Evolutionary conservation across 2,329 filamentous ascomycete genomes (phyloP), one percentile per base, ranked within the genome.

Genomic region (Acephala macrosclerotiorum): DNA sequence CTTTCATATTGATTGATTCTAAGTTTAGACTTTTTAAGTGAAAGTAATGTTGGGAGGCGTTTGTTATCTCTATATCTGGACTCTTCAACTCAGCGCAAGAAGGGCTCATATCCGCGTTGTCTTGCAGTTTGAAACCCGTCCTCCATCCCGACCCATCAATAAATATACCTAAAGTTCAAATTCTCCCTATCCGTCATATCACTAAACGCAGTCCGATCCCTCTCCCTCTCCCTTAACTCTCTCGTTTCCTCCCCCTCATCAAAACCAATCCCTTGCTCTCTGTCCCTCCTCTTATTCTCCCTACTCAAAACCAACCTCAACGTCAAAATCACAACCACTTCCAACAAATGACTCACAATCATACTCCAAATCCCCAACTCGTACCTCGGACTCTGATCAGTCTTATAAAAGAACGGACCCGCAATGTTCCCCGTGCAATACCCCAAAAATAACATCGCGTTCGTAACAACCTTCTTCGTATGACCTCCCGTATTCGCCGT

Each of bases 401-500:
- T 63, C 20, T 66, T 68, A 6, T 68, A 72, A 25, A 68, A 70
- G 40, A 70, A 67, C 2, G 70, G 70, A 2, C 83, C 83, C 22
- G 84, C 80, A 58, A 85, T 85, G 71, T 84, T 83, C 0, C 82
- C 83, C 1, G 83, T 77, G 59, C 82, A 84, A 62, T 83, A 84
- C 2, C 80, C 83, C 0, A 81, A 58, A 11, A 83, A 75, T 9
- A 80, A 72, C 29, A 82, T 67, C 0, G 80, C 80, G 58, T 82
- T 83, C 60, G 79, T 77, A 11, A 79, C 79, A 35, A 81, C 77
- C 66, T 82, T 82, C 74, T 83, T 84, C 11, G 80, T 81, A 63
- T 83, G 79, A 0, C 81, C 81, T 0, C 66, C 69, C 84, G 92
- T 89, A 67, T 93, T 93, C 18, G 86, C 81, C 61, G 77, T 81